Evolutionary conservation across 2,329 filamentous ascomycete genomes (phyloP), one percentile per base, ranked within the genome.

Genomic region (Claviceps sorghi): DNA sequence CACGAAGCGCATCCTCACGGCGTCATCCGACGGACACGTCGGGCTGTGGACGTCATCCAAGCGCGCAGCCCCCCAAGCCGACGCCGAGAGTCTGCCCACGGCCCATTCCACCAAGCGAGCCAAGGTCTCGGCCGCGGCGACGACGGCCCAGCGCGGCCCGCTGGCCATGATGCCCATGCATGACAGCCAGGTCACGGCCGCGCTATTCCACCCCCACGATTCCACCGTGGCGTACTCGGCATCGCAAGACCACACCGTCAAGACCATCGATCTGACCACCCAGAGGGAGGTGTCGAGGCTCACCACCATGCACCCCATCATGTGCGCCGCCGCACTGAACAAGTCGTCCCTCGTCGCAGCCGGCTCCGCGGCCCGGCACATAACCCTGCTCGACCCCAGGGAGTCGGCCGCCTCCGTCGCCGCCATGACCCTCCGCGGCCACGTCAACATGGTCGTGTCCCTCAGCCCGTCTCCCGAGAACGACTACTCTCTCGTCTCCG

Each of bases 341-440:
- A 77, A 63, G 70, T 84, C 58, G 70, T 84, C 58, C 56, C 70
- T 82, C 26, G 67, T 84, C 52, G 80, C 80, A 2, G 84, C 88
- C 22, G 93, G 90, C 54, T 95, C 88, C 2, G 84, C 84, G 17
- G 87, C 88, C 22, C 78, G 89, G 52, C 88, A 95, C 69, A 86
- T 98, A 64, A 91, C 88, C 0, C 77, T 98, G n/a, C 80, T 97
- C 58, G 93, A 98, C 66, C 91, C 91, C 3, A 82, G 93, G 51
- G 84, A 80, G 32, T 85, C 83, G 3, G 85, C 88, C 3, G 78
- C 82, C 1, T 78, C 82, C 1, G 86, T 91, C 26, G 81, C 84
- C 11, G 87, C 88, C 42, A 87, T 96, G 82, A 95, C 88, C n/a
- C 79, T 96, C 21, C 80, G 88, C 36, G 91, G 91, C 1, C 91